Evolutionary conservation across 169 alveolate genomes (phyloP).

Genomic region (Theileria equi): DNA sequence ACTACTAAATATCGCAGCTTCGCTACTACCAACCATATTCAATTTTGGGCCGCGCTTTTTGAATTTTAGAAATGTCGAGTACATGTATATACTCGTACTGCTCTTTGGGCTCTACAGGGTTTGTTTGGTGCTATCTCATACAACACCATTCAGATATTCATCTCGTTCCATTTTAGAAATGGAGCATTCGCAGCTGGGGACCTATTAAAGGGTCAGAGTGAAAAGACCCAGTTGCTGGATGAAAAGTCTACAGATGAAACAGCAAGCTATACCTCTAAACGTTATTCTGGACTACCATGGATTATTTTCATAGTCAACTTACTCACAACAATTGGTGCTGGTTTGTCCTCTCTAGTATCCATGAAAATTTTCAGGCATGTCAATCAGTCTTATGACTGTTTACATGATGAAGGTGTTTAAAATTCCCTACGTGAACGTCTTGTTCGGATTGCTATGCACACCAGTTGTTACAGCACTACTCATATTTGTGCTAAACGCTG

Average conservation of each 20-base stretch:
- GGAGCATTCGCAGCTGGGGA: not conserved
- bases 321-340: slow-evolving; percentile 47
- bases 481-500: slow-evolving; percentile 42
- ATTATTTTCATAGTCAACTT: slow-evolving; percentile 32
- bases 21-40: slow-evolving; percentile 3
- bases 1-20: not conserved
- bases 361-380: not conserved
- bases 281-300: slow-evolving; percentile 29
- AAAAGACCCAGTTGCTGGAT: not conserved
- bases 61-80: not conserved
- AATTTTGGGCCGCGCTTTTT: no score
- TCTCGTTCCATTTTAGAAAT: not conserved
- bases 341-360: not conserved
- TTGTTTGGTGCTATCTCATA: not conserved
- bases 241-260: not conserved
- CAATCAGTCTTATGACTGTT: slow-evolving; percentile 48
- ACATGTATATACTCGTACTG: not conserved
- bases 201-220: not conserved
- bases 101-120: not conserved
- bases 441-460: slow-evolving; percentile 30
- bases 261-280: not conserved
- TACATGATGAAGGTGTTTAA: slow-evolving; percentile 36
- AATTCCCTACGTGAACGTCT: slow-evolving; percentile 22
- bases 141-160: not conserved
- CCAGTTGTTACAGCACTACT: slow-evolving; percentile 34